Percentiles rank a stretch among this genome's conserved stretches.
Evolutionary conservation across 2,329 filamentous ascomycete genomes (phyloP).

Genomic region (Dryadomyces sulphureus): DNA sequence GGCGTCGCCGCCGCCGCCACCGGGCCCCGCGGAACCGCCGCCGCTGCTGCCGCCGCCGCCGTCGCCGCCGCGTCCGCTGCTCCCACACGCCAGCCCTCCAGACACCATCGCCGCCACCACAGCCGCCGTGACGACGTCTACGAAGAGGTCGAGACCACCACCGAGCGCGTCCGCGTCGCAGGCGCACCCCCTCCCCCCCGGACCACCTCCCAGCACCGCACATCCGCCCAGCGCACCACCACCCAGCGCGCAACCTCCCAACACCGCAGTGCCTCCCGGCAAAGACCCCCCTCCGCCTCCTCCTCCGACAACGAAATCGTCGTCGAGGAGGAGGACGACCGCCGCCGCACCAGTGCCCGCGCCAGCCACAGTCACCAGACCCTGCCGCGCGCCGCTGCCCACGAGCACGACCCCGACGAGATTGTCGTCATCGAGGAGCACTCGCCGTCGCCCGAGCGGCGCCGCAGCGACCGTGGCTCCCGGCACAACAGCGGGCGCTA

Average conservation of each 20-base stretch:
- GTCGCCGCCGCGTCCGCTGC: background rate
- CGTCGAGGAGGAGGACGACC: conserved; percentile 1
- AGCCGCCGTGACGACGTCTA: background rate
- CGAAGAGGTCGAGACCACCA: background rate
- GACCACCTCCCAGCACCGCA: no score
- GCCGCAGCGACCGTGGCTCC: conserved; percentile 12
- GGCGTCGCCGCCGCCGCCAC: background rate
- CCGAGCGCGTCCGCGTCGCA: no score
- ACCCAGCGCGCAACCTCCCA: no score
- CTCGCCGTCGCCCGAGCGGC: conserved; percentile 9
- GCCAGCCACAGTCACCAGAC: background rate
- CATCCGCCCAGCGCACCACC: no score
- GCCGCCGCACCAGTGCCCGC: background rate
- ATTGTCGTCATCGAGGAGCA: conserved; percentile 21
- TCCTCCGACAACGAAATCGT: background rate
- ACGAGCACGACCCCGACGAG: conserved; percentile 14
- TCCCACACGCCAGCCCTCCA: background rate
- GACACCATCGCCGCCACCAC: background rate
- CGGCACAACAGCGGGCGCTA: conserved; percentile 12
- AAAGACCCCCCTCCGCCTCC: no score
- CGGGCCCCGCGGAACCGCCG: background rate
- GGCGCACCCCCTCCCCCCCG: no score
- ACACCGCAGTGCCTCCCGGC: no score
- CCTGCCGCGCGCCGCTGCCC: conserved; percentile 10
- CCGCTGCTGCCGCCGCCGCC: background rate